Evolutionary conservation across 2,329 filamentous ascomycete genomes (phyloP).

Genomic region (Fusarium lyarnte): DNA sequence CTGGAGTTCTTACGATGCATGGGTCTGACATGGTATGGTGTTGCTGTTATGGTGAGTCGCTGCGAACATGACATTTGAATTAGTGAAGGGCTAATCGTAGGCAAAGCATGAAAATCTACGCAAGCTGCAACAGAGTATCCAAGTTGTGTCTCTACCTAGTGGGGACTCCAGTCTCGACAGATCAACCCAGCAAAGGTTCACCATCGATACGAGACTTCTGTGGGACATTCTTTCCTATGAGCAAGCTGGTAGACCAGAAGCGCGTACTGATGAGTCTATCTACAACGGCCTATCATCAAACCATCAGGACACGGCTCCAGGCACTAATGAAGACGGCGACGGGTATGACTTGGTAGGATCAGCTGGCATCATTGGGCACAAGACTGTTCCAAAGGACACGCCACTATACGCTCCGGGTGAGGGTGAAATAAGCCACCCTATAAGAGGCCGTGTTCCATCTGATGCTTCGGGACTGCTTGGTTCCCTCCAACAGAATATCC

Average conservation of each 20-base stretch:
- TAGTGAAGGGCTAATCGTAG: too few species aligned
- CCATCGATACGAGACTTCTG: not conserved
- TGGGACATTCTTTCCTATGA: not conserved
- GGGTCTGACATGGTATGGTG: not conserved
- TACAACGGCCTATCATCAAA: not conserved
- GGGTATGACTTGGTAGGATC: not conserved
- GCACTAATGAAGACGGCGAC: not conserved
- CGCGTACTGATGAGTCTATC: not conserved
- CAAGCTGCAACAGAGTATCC: not conserved
- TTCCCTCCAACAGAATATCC: not conserved
- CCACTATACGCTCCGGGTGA: not conserved
- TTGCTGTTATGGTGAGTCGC: not conserved
- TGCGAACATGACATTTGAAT: too few species aligned
- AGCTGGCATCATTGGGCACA: not conserved
- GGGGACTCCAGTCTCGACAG: accelerated
- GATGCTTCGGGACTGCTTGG: not conserved
- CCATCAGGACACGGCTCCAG: accelerated
- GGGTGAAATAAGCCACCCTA: not conserved
- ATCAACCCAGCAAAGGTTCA: not conserved
- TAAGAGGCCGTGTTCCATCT: not conserved
- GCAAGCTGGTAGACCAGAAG: not conserved
- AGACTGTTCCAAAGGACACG: not conserved
- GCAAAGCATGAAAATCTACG: not conserved
- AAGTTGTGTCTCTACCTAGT: not conserved
- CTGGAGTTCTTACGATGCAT: not conserved